Base-by-base conservation (phyloP, 106 monocot species). In the Dendrobium chrysotoxum region DNA sequence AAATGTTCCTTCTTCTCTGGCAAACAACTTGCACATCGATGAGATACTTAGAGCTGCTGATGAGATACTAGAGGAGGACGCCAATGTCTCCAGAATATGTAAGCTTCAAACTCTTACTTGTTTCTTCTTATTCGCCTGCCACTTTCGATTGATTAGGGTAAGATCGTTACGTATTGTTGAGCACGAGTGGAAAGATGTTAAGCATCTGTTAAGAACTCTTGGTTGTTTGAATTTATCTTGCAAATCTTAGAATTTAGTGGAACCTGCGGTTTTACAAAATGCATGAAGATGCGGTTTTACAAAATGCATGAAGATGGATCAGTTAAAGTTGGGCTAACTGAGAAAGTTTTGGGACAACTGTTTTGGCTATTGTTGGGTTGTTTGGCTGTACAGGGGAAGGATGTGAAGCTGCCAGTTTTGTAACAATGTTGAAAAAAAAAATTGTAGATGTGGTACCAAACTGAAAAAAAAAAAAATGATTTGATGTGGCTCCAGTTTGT, bases 31-130 rank as follows among this genome's bases (percentile, higher is more conserved):
- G 80, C 98, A 95, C 79, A 95, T 95, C 45, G 91, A 99, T 23
- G 95, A 99, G 84, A 91, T 99, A 50, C 92, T 99, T 26, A 79
- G 91, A 47, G 89, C 89, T 4, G 98, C 98, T 13, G 95, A 99
- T 47, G 95, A 95, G 91, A 88, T 99, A 77, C 92, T 92, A 40
- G 86, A 92, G 3, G 98, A 95, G 81, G 98, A 99, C 61, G 89
- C 95, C 45, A 92, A 77, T 55, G 77, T 99, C 72, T 81, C 98
- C 0, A 87, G 98, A 79, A 99, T 95, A 20, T 61, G 95, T 99
- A 87, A 90, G 89, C 10, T 66, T 23, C 28, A 30, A n/a, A 28
- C 4, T 66, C 21, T 58, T 66, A 25, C 4, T 53, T 46, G 31
- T 5, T 70, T 16, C 35, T 30, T 30, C 28, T 23, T 26, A 35